Base-by-base conservation (phyloP, 2,329 filamentous ascomycete genomes). In the Truncatella angustata region DNA sequence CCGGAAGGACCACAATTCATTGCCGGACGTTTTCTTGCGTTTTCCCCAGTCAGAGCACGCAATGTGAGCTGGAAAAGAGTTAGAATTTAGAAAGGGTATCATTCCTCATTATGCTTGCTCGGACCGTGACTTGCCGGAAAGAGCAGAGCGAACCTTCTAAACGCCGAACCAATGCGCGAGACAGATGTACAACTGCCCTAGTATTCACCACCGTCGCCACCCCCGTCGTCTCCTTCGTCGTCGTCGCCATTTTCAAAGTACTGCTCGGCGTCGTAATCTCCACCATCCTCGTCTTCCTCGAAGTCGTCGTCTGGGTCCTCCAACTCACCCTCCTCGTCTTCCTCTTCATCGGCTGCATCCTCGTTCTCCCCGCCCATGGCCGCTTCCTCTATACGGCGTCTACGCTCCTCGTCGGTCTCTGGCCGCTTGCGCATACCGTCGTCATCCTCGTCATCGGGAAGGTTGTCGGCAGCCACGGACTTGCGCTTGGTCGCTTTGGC, bases 211-310 rank as follows among this genome's bases (percentile, higher is more conserved):
- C 55, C 67, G 5, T 68, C 70, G 5, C 66, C 71, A 23, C 66
- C 78, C 30, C 79, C 81, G 21, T 79, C 80, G 6, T 75, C 76
- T 9, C 76, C 76, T 3, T 73, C 78, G 21, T 82, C 79, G n/a
- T 71, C 69, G 55, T 80, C 78, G 11, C 79, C 79, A 21, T 75
- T 79, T 54, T 84, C 81, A 62, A 84, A 84, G 67, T 84, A 84
- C 9, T 74, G 73, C 60, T 85, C 81, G 2, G 81, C 81, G 40
- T 84, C 77, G 61, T 85, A 85, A 54, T 84, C 81, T 6, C 81
- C 81, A 1, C 78, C 81, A 45, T 81, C 79, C 53, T 83, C 79
- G 51, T 84, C 81, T 44, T 84, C 72, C 30, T 65, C 68, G 7
- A 69, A 75, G 46, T 80, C 78, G 20, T 80, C 78, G 24, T 80